Conservation (phyloP, 2,329 filamentous ascomycete species). For the Colletotrichum trifolii region DNA sequence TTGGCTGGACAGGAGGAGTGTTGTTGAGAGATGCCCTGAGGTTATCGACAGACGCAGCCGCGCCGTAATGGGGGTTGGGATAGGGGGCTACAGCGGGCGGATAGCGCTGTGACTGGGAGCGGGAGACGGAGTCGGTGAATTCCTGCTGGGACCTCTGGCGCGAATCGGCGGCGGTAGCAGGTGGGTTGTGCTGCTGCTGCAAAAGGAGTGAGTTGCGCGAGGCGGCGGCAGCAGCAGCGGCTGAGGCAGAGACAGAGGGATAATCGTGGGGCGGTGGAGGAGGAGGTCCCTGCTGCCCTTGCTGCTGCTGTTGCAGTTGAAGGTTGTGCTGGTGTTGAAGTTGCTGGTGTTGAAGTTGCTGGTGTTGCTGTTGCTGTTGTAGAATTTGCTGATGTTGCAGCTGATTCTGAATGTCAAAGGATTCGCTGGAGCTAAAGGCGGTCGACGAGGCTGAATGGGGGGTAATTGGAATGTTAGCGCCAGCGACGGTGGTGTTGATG, state of each 20-base stretch:
- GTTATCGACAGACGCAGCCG: conserved; percentile 56
- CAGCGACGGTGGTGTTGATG: conserved; percentile 40
- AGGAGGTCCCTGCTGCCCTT: conserved; percentile 45
- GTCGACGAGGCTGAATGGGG: conserved; percentile 60
- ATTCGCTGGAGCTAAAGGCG: conserved; percentile 59
- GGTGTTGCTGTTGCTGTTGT: conserved; percentile 11
- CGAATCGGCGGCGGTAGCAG: conserved; percentile 45
- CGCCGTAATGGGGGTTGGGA: conserved; percentile 48
- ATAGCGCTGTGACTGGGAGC: conserved; percentile 65
- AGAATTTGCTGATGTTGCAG: conserved; percentile 43
- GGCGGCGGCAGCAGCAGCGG: conserved; percentile 43
- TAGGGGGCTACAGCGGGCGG: conserved; percentile 46
- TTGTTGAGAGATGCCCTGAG: conserved; percentile 46
- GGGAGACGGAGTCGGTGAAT: conserved; percentile 59
- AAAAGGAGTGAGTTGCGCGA: conserved; percentile 44
- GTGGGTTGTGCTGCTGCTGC: conserved; percentile 35
- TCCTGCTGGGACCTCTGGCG: conserved; percentile 53
- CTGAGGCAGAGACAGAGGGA: conserved; percentile 45
- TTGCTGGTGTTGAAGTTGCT: conserved; percentile 34
- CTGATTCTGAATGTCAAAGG: conserved; percentile 50
- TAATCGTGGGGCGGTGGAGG: conserved; percentile 40
- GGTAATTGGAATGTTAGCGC: conserved; percentile 43
- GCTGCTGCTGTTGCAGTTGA: conserved; percentile 45
- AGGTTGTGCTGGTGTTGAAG: conserved; percentile 42
- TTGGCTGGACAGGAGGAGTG: conserved; percentile 27